These are phyloP conservation scores for Cercospora sp. DNA, from an alignment of 2,329 filamentous ascomycete genomes.

Conservation along the genomic window DNA sequence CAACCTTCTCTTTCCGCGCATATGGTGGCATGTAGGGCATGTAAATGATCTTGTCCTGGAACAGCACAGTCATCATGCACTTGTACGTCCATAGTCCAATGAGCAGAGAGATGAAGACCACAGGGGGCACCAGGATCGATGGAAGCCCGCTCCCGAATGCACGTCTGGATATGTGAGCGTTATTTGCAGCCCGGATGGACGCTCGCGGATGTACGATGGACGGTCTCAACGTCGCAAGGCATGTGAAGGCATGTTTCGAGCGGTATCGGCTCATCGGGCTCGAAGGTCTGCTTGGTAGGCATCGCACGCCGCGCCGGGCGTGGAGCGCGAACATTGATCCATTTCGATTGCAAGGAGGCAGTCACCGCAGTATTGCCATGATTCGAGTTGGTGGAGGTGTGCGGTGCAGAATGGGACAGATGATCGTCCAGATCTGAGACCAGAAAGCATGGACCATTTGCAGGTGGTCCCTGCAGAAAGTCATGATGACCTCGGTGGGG, in stretches of 20 bases:
- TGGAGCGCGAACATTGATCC: not conserved
- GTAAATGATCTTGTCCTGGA: slow-evolving; percentile 81
- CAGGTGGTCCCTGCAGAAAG: not conserved
- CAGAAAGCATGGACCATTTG: not conserved
- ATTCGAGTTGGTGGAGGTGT: not conserved
- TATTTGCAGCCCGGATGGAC: not conserved
- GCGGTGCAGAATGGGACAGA: not conserved
- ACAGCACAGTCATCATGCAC: slow-evolving; percentile 71
- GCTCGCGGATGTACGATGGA: not conserved
- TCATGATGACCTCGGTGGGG: slow-evolving; percentile 16
- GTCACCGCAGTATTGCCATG: slow-evolving; percentile 2
- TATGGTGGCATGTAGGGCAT: slow-evolving; percentile 75
- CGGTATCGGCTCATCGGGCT: not conserved
- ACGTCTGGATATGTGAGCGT: not conserved
- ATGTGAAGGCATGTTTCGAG: not conserved
- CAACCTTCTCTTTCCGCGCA: slow-evolving; percentile 64
- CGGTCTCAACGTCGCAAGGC: not conserved
- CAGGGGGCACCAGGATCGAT: slow-evolving; percentile 61
- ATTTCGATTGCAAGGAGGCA: not conserved
- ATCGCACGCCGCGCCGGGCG: not conserved
- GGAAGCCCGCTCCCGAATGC: slow-evolving; percentile 37
- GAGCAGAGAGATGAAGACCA: slow-evolving; percentile 65
- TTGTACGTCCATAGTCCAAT: slow-evolving; percentile 63
- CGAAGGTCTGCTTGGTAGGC: not conserved
- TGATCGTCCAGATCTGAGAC: not conserved